Evolutionary conservation across 169 alveolate genomes (phyloP).

Genomic region (Fabrea salina): DNA sequence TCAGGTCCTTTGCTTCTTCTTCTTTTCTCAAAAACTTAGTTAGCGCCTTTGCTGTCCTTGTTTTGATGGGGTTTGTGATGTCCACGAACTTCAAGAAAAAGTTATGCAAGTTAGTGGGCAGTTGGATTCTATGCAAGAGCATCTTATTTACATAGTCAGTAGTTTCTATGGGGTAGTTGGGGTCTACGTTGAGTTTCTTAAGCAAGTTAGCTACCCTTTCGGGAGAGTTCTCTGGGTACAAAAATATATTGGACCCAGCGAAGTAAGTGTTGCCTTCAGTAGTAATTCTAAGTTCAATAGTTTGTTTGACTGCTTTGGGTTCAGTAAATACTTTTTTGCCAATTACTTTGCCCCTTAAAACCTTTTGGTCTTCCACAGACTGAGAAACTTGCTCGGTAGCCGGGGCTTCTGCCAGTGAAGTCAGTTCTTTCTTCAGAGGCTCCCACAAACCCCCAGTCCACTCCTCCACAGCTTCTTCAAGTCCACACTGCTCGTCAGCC

Average conservation of each 20-base stretch:
- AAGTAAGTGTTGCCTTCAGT: background rate
- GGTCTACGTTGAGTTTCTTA: background rate
- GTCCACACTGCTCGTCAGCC: constrained; percentile 48
- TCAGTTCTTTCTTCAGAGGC: background rate
- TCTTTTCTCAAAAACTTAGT: background rate
- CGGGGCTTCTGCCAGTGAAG: background rate
- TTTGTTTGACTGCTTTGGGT: background rate
- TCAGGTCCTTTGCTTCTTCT: background rate
- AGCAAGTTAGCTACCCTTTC: constrained; percentile 7
- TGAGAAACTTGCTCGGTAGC: background rate
- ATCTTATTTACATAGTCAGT: background rate
- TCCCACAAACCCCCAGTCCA: constrained; percentile 45
- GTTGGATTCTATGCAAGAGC: background rate
- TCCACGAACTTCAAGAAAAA: constrained; percentile 6
- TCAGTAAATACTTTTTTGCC: background rate
- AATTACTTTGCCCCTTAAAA: background rate
- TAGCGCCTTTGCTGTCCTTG: background rate
- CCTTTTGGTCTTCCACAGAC: background rate
- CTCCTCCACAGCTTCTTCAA: constrained; percentile 44
- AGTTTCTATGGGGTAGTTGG: background rate
- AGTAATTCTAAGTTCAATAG: background rate
- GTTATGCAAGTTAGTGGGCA: background rate
- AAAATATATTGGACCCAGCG: constrained; percentile 15
- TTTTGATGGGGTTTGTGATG: background rate
- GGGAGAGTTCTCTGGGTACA: constrained; percentile 15